Conservation (phyloP, 768 basidiomycete genomes). For the Pholiota molesta region DNA sequence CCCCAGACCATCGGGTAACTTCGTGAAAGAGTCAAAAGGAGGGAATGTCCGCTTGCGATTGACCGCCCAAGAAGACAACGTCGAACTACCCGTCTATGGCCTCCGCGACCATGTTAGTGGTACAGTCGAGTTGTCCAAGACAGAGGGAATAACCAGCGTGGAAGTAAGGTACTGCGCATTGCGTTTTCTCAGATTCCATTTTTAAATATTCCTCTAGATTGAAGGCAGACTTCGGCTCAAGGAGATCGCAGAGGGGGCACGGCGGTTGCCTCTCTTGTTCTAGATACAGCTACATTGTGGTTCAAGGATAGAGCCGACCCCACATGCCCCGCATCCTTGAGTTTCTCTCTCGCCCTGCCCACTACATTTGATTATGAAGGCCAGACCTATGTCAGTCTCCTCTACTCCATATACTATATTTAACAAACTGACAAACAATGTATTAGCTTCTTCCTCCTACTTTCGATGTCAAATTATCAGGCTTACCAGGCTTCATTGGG, state of each 20-base stretch:
- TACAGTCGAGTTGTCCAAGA: conserved; percentile 53
- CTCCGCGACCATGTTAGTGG: conserved; percentile 55
- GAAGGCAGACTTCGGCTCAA: conserved; percentile 61
- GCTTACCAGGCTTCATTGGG: conserved; percentile 74
- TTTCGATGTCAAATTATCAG: conserved; percentile 66
- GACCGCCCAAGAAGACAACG: conserved; percentile 52
- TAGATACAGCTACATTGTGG: conserved; percentile 61
- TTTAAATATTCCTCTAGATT: conserved; percentile 40
- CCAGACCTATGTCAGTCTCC: conserved; percentile 57
- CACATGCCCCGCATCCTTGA: conserved; percentile 54
- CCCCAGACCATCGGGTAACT: conserved; percentile 46
- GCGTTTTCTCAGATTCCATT: conserved; percentile 8
- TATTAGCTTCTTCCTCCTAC: conserved; percentile 70
- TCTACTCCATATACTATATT: conserved; percentile 7
- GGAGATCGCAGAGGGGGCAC: conserved; percentile 71
- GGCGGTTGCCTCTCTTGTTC: conserved; percentile 51
- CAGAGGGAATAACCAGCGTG: conserved; percentile 58
- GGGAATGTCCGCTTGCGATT: conserved; percentile 56
- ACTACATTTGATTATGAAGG: conserved; percentile 57
- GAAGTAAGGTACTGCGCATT: conserved; percentile 57
- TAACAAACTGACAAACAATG: not conserved
- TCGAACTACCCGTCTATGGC: conserved; percentile 60
- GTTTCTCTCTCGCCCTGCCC: conserved; percentile 62
- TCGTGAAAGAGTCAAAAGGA: conserved; percentile 61
- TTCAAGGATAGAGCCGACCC: conserved; percentile 43